Conservation (phyloP, 352 stramenopile species). For the Phytopythium mirpurense region DNA sequence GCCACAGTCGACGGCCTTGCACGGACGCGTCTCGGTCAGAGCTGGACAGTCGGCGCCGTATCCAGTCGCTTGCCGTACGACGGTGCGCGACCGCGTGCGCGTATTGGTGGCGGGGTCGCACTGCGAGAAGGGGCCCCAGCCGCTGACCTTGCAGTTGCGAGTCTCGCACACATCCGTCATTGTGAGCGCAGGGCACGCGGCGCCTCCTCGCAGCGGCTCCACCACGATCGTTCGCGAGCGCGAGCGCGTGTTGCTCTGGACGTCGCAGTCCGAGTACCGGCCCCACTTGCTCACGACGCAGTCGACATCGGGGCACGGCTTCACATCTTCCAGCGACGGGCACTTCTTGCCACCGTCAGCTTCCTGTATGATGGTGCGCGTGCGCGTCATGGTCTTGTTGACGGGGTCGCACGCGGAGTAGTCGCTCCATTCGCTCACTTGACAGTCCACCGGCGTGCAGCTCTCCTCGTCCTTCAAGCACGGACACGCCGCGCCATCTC, state of each 20-base stretch:
- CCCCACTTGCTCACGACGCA: conserved; percentile 50
- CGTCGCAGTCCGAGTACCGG: conserved; percentile 29
- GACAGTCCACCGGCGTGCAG: conserved; percentile 44
- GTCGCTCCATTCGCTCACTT: conserved; percentile 32
- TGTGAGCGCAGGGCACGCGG: conserved; percentile 31
- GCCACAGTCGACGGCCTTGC: conserved; percentile 43
- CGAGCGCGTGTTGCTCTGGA: conserved; percentile 20
- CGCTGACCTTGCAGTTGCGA: conserved; percentile 46
- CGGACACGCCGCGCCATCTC: conserved; percentile 32
- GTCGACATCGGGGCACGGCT: conserved; percentile 31
- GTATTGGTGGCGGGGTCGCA: conserved; percentile 31
- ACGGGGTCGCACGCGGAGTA: conserved; percentile 34
- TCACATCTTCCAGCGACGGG: conserved; percentile 22
- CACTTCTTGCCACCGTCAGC: conserved; percentile 40
- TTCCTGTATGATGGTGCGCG: conserved; percentile 20
- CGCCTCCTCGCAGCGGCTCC: conserved; percentile 26
- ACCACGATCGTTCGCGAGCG: conserved; percentile 31
- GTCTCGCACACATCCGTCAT: conserved; percentile 26
- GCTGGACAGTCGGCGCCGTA: conserved; percentile 37
- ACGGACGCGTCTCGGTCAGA: conserved; percentile 35
- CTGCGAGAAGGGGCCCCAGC: conserved; percentile 35
- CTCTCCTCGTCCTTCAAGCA: conserved; percentile 21
- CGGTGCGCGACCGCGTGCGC: conserved; percentile 32
- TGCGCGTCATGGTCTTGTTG: conserved; percentile 28
- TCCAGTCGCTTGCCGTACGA: conserved; percentile 19